Evolutionary conservation across 176 grass and related monocot genomes (phyloP), one percentile per base, ranked within the genome.

Genomic region (Dendrocalamus sinicus): DNA sequence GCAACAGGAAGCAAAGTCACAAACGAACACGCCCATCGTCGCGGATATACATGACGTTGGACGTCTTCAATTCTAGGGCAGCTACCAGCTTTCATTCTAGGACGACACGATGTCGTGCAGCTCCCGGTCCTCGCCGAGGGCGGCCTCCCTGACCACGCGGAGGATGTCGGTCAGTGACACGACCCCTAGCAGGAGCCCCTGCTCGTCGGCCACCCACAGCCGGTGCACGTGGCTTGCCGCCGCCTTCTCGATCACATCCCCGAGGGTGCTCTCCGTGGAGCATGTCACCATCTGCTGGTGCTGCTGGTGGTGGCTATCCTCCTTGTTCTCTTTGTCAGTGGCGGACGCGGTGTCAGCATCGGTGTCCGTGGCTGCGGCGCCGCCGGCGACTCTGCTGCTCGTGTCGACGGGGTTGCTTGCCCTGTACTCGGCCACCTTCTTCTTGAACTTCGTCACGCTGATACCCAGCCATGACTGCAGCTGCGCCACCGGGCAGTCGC

Each of bases 381-480:
- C 9, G 45, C 10, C 50, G 17, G 44, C 71, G 72, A 5, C 10
- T 52, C 76, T 75, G 62, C 59, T 10, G 2, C 32, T 28, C 5
- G 67, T 50, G 54, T 75, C 62, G 6, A 83, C 22, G n/a, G 72
- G 41, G 53, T 22, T 88, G 12, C 66, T 76, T 22, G 50, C 72
- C 10, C 86, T 78, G 67, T 84, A 88, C 50, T 55, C 61, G 0
- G 55, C 13, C 64, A 93, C 82, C 67, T 82, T 89, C 75, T 85
- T 76, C 89, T 98, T 98, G 89, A 98, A 98, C 72, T 98, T 88
- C 30, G 46, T 48, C 76, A 95, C 87, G 60, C 76, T 89, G 63
- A 80, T 51, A 12, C 74, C 78, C 44, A 95, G 83, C 91, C 89
- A 95, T 35, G 76, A 73, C 54, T 78, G 87, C 88, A 95, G 75